Evolutionary conservation across 164 flowering plant species (phyloP), one percentile per base, ranked within the genome.

Genomic region (Vitis rotundifolia): DNA sequence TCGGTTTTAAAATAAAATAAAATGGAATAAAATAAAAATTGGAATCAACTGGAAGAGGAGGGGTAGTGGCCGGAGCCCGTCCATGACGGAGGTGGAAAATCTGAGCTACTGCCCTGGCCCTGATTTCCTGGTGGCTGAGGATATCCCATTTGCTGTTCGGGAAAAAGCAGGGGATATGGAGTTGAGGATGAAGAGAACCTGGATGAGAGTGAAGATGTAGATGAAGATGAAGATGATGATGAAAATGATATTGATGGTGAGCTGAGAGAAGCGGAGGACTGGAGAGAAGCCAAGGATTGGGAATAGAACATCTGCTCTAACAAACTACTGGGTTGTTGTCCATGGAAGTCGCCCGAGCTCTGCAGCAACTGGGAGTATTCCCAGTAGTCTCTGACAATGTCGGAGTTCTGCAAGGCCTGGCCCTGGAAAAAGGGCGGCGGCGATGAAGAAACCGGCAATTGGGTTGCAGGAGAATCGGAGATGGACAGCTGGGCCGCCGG

Each of bases 281-380:
- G 68, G 19, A 73, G 28, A 15, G 78, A 62, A 26, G 78, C 55
- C 54, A 74, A 57, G 3, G 77, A 75, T 9, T 83, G 56, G 19
- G 72, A 13, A 54, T 75, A 73, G 13, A 80, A 13, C 79, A 79
- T 76, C 66, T 85, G 88, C 6, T 86, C 78, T 1, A 79, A 52
- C 53, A 77, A 72, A 64, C 29, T 75, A 0, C 80, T 8, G 15
- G 80, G 58, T 8, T 76, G 83, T 3, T 75, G 79, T 53, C 60
- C 37, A 5, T 67, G 82, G 54, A 77, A 75, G 9, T 84, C 85
- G 0, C 74, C 69, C 13, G 79, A 61, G 61, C 76, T 83, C 74
- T 84, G 88, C 0, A 88, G 82, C 22, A 88, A 48, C 72, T 82
- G 91, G 1, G 87, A 82, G 74, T 90, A 90, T 18, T 78, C 73